Percentiles rank a stretch among this genome's conserved stretches.
Conservation (phyloP, 2,329 filamentous ascomycete species). For the Pyrenochaeta sp. region DNA sequence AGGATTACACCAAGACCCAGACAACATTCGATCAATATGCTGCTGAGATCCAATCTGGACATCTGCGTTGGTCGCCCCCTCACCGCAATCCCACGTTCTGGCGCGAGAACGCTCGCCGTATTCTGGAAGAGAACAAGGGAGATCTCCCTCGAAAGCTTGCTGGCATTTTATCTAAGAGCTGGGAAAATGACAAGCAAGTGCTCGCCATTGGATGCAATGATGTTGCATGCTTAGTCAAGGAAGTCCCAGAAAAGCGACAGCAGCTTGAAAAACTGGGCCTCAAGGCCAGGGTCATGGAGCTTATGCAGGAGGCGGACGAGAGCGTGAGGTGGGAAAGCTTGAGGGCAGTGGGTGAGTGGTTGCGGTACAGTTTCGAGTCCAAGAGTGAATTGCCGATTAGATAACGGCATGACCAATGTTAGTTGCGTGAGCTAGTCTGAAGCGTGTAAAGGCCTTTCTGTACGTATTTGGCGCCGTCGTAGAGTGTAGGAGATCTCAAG, state of each 20-base stretch:
- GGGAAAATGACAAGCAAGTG: slow-evolving; percentile 87
- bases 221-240: slow-evolving; percentile 85
- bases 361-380: slow-evolving; percentile 67
- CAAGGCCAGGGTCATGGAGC: slow-evolving; percentile 88
- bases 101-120: slow-evolving; percentile 88
- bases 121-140: slow-evolving; percentile 83
- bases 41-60: slow-evolving; percentile 83
- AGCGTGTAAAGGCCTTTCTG: slow-evolving; percentile 7
- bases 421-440: background rate
- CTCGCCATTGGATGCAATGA: slow-evolving; percentile 94
- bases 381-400: slow-evolving; percentile 44
- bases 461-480: slow-evolving; percentile 6
- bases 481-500: slow-evolving; percentile 5
- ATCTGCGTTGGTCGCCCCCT: slow-evolving; percentile 91
- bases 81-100: slow-evolving; percentile 89
- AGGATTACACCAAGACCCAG: slow-evolving; percentile 80
- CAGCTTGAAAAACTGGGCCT: slow-evolving; percentile 84
- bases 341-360: slow-evolving; percentile 80
- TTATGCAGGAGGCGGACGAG: slow-evolving; percentile 91
- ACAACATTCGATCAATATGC: slow-evolving; percentile 75
- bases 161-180: slow-evolving; percentile 82
- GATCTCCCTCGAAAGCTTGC: slow-evolving; percentile 80
- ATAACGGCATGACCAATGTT: slow-evolving; percentile 16
- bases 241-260: slow-evolving; percentile 83
- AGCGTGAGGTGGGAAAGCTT: slow-evolving; percentile 92